Base-by-base conservation (phyloP, 805 yeast genomes). In the Candida odintsovae region DNA sequence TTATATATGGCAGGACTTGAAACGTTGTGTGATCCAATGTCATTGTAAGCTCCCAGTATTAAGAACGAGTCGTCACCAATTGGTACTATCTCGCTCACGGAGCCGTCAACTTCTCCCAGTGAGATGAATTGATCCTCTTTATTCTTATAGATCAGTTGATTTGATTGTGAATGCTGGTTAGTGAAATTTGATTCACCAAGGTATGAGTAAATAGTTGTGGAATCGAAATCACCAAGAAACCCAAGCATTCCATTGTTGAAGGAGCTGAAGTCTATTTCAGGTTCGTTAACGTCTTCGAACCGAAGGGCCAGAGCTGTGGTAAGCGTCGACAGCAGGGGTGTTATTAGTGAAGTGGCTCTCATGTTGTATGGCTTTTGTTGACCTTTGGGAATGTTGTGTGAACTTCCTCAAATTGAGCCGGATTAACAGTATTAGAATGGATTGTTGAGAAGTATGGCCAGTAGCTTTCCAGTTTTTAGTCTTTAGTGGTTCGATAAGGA, bases 211-310 rank as follows among this genome's bases (percentile, higher is more conserved):
- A 46, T 50, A 6, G 75, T 60, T 13, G 70, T 54, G 13, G 70
- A 71, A 42, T 63, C 66, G 47, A 63, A 71, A 45, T 62, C 54
- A 20, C 76, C 76, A 11, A 68, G 57, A 12, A 53, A 41, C 3
- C 63, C 64, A 36, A 60, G 40, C 37, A 56, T 42, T 6, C 46
- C 43, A 31, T 56, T 43, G 31, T 49, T 44, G 42, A 54, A 60
- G 2, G 57, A 50, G 18, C 53, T 44, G 2, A 58, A 41, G 42
- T 58, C 60, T 6, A 58, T 48, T 18, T 48, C 31, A 3, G 63
- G 62, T 15, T 31, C 31, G 1, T 41, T 33, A 19, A 55, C 40
- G 1, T 44, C 43, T 18, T 51, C 49, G 15, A 46, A 45, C 50
- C 49, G 53, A 19, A 36, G 15, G n/a, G 39, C 39, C 19, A 9